These are phyloP conservation scores for Hyaloscypha finlandica DNA, from an alignment of 495 filamentous ascomycete species.

Conservation along the genomic window DNA sequence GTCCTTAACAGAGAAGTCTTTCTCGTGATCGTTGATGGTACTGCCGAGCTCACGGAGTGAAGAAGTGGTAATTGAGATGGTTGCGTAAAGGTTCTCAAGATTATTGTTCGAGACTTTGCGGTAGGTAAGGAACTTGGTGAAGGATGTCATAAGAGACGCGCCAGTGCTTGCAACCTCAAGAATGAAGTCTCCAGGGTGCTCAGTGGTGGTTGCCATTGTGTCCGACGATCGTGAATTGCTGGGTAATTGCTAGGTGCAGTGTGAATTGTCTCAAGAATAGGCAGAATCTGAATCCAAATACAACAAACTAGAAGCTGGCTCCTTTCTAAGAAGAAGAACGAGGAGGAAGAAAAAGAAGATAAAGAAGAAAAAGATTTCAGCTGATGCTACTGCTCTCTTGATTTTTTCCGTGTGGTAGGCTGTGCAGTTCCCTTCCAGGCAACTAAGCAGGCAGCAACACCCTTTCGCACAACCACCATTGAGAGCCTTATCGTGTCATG, in stretches of 20 bases:
- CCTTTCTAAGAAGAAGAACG: not conserved
- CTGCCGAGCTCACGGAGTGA: slow-evolving; percentile 4
- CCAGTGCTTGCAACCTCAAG: slow-evolving; percentile 10
- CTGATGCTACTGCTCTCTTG: not conserved
- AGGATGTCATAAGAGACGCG: slow-evolving; percentile 1
- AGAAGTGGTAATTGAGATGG: slow-evolving; percentile 11
- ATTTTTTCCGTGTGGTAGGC: not conserved
- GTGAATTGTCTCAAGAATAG: not conserved
- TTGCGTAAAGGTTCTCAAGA: slow-evolving; percentile 18
- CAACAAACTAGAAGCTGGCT: not conserved
- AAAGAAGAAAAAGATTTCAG: not conserved
- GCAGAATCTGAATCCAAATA: not conserved
- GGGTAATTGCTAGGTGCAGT: too few relatives aligned
- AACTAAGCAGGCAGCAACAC: not conserved
- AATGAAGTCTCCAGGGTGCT: slow-evolving; percentile 17
- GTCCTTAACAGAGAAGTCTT: slow-evolving; percentile 8
- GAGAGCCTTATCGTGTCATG: not conserved
- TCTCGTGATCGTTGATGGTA: slow-evolving; percentile 17
- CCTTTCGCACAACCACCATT: not conserved
- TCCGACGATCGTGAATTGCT: not conserved
- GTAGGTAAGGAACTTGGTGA: slow-evolving; percentile 21
- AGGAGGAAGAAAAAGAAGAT: too few relatives aligned
- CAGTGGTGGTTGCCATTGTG: not conserved
- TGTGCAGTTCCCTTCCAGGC: not conserved
- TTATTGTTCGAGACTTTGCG: slow-evolving; percentile 17